Conservation (phyloP, 2,329 filamentous ascomycete species). For the Hypomyces rosellus region DNA sequence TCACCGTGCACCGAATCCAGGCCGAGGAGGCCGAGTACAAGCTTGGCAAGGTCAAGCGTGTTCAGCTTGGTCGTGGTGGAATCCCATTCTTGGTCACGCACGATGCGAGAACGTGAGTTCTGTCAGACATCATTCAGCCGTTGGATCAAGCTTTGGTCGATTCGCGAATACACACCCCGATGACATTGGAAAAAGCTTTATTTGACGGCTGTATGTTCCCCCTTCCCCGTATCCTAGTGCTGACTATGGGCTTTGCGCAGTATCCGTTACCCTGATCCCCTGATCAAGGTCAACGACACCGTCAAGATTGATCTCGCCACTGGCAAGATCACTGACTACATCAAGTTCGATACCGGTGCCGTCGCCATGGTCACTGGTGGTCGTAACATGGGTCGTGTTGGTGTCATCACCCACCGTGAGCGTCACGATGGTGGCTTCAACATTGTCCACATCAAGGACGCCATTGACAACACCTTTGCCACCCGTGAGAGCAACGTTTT, state of each 20-base stretch:
- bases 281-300: constrained; percentile 99
- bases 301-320: constrained; percentile 97
- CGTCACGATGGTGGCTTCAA: constrained; percentile 99
- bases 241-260: constrained; percentile 46
- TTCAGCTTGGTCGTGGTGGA: constrained; percentile 98
- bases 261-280: constrained; percentile 97
- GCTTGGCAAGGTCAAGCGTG: constrained; percentile 99
- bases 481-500: constrained; percentile 99
- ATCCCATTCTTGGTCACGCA: constrained; percentile 99
- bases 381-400: constrained; percentile 99
- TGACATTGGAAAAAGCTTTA: constrained; percentile 28
- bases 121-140: constrained; percentile 98
- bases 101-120: constrained; percentile 99
- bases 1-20: constrained; percentile 99
- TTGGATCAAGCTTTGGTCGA: constrained; percentile 98
- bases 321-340: constrained; percentile 97
- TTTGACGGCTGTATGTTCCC: constrained; percentile 50
- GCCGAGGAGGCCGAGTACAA: constrained; percentile 99
- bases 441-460: constrained; percentile 99
- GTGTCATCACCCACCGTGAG: constrained; percentile 99
- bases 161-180: constrained; percentile 30
- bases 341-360: constrained; percentile 97
- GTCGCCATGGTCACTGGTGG: constrained; percentile 99
- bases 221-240: constrained; percentile 24
- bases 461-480: constrained; percentile 99